Base-by-base conservation (phyloP, 163 green algal genomes). In the Prototheca wickerhamii region DNA sequence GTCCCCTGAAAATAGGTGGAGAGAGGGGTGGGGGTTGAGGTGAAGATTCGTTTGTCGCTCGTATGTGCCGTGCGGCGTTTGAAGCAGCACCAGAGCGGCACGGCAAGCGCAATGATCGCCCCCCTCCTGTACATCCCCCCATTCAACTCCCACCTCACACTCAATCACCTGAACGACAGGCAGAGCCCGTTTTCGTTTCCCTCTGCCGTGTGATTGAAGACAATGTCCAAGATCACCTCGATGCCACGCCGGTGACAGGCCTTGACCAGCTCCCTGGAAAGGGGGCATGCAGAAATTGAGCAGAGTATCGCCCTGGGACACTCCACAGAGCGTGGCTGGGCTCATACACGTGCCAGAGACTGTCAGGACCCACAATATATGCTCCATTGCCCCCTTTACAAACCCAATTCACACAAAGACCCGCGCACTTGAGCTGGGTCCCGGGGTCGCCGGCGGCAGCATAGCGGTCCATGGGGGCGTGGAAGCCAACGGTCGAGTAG, bases 181-280 rank as follows among this genome's bases (percentile, higher is more conserved):
- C 84, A 88, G 44, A 86, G 88, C 7, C 91, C 91, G 35, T 71
- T 59, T 51, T 96, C 80, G 76, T 95, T 96, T 64, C 90, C 90
- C 77, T 99, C 93, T 0, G 79, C 89, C 0, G 91, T 99, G 83
- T 99, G 93, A 73, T 99, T 99, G 86, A 97, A 99, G 44, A 98
- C 93, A 23, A 99, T 91, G 60, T 99, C 93, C 57, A 99, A 65
- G 56, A 99, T 91, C 42, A 97, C 87, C 76, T 91, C 91, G 25
- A 98, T 96, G 56, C 92, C 92, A 1, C 81, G 63, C 60, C 70
- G 80, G 76, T 98, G 93, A 34, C 79, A 83, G 73, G 91, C 83
- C 61, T 87, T 86, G 25, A 99, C 91, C 66, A 98, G 79, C 53
- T 84, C 77, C 76, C 95, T 95, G 76, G 96, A 92, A n/a, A n/a